Base-by-base conservation (phyloP, 108 stramenopile species). In the Schizochytrium sp. region DNA sequence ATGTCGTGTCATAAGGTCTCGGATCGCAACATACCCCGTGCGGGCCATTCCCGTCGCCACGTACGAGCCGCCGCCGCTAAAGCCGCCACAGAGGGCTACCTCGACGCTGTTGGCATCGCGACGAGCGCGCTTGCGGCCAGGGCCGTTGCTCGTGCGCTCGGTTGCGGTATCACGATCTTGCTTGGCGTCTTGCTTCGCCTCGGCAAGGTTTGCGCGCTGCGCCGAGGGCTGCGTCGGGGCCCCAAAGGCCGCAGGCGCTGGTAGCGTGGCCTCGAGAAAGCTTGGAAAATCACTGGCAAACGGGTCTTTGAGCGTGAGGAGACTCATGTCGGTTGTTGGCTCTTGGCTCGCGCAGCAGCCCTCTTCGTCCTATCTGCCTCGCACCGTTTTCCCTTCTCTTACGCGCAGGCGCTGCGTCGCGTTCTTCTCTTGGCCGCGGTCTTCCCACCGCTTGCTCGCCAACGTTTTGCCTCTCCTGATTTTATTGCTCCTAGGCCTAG, bases 231-330 rank as follows among this genome's bases (percentile, higher is more conserved):
- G 55, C 55, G 63, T 12, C 63, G 41, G 4, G 21, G 63, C 14
- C 21, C 63, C 34, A 23, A 69, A 69, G 25, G 63, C 63, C 34
- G 41, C 34, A 8, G 76, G 76, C 45, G 76, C 76, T 12, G 6
- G 48, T 45, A 83, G 76, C 76, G 51, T 16, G 18, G 44, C 48
- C 76, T 83, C 76, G 23, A 83, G 51, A 23, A 83, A 83, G 51
- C 76, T 83, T 45, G 76, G 76, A 45, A 53, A 83, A 45, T 83
- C 76, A 18, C 48, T 53, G 14, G 76, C 76, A 23, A 83, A 83
- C 18, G 76, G 76, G 51, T 83, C 76, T 45, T 83, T 83, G n/a
- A 83, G 76, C 76, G 76, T 69, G 3, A 69, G 63, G 21, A 69
- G 41, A 23, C 63, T 69, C 63, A 69, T 69, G 3, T 12, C 2